Conservation (phyloP, 306 rosid species). For the Inga laurina region DNA sequence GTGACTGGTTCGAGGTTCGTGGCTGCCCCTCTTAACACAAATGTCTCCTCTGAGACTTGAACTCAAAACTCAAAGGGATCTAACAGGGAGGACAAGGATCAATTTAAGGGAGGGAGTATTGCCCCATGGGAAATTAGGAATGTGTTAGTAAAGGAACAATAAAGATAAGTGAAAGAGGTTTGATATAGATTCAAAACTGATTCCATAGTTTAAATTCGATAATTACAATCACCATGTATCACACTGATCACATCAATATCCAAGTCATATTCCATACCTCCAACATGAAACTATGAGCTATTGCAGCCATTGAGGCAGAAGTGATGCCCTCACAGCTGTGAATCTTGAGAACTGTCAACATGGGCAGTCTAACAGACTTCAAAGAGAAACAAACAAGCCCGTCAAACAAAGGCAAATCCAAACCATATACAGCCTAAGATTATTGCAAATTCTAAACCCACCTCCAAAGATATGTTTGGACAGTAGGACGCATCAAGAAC, state of each 20-base stretch:
- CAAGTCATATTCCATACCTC: slow-evolving; percentile 59
- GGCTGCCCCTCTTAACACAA: too few species aligned
- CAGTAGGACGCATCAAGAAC: slow-evolving; percentile 92
- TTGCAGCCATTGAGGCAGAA: slow-evolving; percentile 95
- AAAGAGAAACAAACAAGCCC: slow-evolving; percentile 40
- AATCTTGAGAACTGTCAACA: slow-evolving; percentile 88
- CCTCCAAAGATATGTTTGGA: slow-evolving; percentile 96
- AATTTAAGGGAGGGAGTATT: not conserved
- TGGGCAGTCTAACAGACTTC: slow-evolving; percentile 82
- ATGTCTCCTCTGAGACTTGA: too few species aligned
- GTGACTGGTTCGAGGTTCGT: too few species aligned
- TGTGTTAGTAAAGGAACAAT: not conserved
- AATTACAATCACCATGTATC: not conserved
- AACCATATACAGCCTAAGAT: slow-evolving; percentile 13
- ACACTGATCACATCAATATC: slow-evolving; percentile 20
- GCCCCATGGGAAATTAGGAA: not conserved
- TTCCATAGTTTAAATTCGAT: not conserved
- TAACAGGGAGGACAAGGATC: not conserved
- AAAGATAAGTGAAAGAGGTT: not conserved
- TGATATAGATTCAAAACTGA: not conserved
- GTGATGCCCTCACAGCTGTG: slow-evolving; percentile 97
- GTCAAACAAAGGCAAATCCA: slow-evolving; percentile 53
- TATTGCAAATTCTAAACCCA: slow-evolving; percentile 34
- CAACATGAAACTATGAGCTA: slow-evolving; percentile 66
- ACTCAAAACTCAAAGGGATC: too few species aligned